Evolutionary conservation across 2,329 filamentous ascomycete species (phyloP), one percentile per base, ranked within the genome.

Genomic region (Chaetomium olivaceum): DNA sequence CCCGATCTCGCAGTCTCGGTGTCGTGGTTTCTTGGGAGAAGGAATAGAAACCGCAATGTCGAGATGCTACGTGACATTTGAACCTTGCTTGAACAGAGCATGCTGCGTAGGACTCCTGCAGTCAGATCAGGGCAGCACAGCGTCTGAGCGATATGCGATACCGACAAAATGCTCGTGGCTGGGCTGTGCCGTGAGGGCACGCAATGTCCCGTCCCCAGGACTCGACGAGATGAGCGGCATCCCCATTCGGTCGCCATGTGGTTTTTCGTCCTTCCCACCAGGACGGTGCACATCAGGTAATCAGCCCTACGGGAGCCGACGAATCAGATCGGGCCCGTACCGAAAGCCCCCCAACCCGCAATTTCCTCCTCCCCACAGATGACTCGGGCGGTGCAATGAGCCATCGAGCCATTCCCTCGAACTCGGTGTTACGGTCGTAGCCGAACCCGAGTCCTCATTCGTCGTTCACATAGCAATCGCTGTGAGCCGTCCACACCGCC

Each of bases 91-190:
- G 21, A 21, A 56, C 9, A 8, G 29, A 21, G 12, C 19, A 50
- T n/a, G n/a, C n/a, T n/a, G n/a, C n/a, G n/a, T 43, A 51, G 27
- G 8, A 14, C 46, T 51, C 29, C 58, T 62, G 64, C 64, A 51
- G 64, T 66, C 60, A 63, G 60, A 36, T 66, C 60, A 63, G 60
- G 29, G 23, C 11, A 31, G 19, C 46, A 60, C 64, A n/a, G 33
- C 52, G 50, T 16, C 19, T 31, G 8, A n/a, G 4, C 33, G 39
- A 19, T 21, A 7, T 51, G 50, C 33, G 59, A 36, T 55, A 43
- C 64, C 64, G 57, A 63, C 64, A 58, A 46, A 51, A 27, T 61
- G 64, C 61, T 66, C 43, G 64, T 66, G 64, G 64, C 64, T 63
- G 39, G 57, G 61, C 58, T 63, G 61, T 23, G 65, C 57, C 50